These are phyloP conservation scores for Calonectria multiphialidica DNA, from an alignment of 2,329 filamentous ascomycete genomes.

Conservation along the genomic window DNA sequence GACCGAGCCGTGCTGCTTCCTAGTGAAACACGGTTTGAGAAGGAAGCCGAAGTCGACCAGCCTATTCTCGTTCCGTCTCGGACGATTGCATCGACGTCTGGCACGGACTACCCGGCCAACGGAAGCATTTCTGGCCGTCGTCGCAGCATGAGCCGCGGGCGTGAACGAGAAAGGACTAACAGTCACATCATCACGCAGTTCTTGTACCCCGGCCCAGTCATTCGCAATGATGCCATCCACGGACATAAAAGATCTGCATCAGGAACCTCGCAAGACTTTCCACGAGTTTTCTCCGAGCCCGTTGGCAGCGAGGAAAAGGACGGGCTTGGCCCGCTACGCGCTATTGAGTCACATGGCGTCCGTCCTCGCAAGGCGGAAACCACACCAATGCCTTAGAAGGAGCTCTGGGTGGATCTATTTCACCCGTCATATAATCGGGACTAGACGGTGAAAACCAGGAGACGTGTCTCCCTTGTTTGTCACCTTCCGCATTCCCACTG, in stretches of 20 bases:
- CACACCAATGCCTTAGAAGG: constrained; percentile 38
- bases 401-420: constrained; percentile 20
- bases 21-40: constrained; percentile 66
- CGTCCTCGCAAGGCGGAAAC: constrained; percentile 45
- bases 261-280: constrained; percentile 36
- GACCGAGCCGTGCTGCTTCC: constrained; percentile 72
- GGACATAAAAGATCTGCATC: constrained; percentile 46
- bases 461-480: background rate
- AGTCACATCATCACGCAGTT: constrained; percentile 60
- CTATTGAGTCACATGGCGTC: constrained; percentile 38
- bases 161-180: constrained; percentile 50
- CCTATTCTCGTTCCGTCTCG: constrained; percentile 52
- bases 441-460: background rate
- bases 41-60: constrained; percentile 63
- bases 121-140: constrained; percentile 46
- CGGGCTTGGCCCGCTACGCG: constrained; percentile 41
- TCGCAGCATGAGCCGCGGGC: constrained; percentile 54
- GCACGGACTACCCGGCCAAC: constrained; percentile 37
- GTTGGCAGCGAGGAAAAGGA: constrained; percentile 42
- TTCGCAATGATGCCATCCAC: constrained; percentile 47
- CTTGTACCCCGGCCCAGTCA: constrained; percentile 61
- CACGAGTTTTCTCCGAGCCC: constrained; percentile 43
- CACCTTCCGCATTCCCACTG: background rate
- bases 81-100: constrained; percentile 50
- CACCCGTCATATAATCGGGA: background rate